Conservation (phyloP, 306 rosid genomes). For the Acacia acuminata region DNA sequence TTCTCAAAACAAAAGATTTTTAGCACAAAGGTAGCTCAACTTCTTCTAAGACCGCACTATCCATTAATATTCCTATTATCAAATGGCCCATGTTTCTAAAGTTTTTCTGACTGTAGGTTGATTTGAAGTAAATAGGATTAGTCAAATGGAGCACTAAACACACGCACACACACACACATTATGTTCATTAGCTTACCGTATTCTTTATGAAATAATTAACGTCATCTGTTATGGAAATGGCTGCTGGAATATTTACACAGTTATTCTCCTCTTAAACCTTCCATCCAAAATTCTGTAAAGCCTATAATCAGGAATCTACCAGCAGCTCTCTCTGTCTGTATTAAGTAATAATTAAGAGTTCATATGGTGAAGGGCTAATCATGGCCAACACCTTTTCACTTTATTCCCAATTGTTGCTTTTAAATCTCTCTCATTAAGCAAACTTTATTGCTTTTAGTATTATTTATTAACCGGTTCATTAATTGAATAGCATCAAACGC, state of each 20-base stretch:
- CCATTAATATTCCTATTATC: background rate
- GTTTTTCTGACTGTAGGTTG: background rate
- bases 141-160: background rate
- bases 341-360: constrained; percentile 35
- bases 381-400: constrained; percentile 32
- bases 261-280: background rate
- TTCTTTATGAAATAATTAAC: background rate
- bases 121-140: background rate
- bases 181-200: background rate
- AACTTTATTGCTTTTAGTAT: background rate
- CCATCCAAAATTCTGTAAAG: constrained; percentile 29
- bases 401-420: constrained; percentile 41
- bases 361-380: constrained; percentile 27
- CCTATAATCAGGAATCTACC: constrained; percentile 36
- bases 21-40: background rate
- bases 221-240: background rate
- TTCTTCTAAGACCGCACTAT: background rate
- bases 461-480: background rate
- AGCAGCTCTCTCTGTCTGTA: constrained; percentile 35
- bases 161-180: background rate
- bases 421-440: constrained; percentile 17
- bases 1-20: background rate
- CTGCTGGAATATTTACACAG: background rate
- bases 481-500: background rate
- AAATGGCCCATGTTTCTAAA: background rate